Evolutionary conservation across 495 filamentous ascomycete species (phyloP).

Genomic region (Aspergillus panamensis): DNA sequence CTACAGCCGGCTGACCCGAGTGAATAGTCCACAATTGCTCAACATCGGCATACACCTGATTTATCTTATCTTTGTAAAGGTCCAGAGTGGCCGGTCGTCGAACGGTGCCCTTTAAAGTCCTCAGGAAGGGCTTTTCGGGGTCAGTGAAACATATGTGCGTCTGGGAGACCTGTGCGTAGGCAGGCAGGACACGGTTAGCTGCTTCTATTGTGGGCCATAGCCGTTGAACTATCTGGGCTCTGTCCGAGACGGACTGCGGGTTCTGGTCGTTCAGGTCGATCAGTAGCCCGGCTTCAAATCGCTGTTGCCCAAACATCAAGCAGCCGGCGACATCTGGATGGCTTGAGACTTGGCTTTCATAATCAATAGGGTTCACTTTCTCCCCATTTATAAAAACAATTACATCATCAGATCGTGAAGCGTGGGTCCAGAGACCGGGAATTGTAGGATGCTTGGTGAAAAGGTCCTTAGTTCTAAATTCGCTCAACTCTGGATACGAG

Average conservation of each 20-base stretch:
- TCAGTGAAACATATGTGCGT: constrained; percentile 8
- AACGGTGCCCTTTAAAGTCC: constrained; percentile 4
- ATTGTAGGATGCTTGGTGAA: constrained; percentile 11
- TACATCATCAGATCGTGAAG: constrained; percentile 11
- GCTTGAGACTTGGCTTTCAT: constrained; percentile 6
- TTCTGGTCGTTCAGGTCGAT: background rate
- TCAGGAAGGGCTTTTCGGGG: background rate
- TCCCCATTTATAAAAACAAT: constrained; percentile 9
- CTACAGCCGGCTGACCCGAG: background rate
- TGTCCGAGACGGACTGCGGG: background rate
- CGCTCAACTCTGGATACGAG: background rate
- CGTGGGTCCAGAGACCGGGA: constrained; percentile 12
- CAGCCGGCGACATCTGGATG: background rate
- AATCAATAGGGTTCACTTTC: constrained; percentile 12
- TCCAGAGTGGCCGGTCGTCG: constrained; percentile 2
- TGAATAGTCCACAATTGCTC: background rate
- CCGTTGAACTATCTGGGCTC: background rate
- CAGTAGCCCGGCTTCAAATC: constrained; percentile 6
- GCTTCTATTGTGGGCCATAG: constrained; percentile 4
- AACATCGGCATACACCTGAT: constrained; percentile 3
- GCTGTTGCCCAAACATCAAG: constrained; percentile 2
- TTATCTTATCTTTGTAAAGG: background rate
- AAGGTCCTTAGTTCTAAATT: constrained; percentile 8
- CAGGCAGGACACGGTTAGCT: constrained; percentile 5
- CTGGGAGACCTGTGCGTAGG: constrained; percentile 3